Evolutionary conservation across 768 basidiomycete genomes (phyloP).

Genomic region (Daedaleopsis sinensis): DNA sequence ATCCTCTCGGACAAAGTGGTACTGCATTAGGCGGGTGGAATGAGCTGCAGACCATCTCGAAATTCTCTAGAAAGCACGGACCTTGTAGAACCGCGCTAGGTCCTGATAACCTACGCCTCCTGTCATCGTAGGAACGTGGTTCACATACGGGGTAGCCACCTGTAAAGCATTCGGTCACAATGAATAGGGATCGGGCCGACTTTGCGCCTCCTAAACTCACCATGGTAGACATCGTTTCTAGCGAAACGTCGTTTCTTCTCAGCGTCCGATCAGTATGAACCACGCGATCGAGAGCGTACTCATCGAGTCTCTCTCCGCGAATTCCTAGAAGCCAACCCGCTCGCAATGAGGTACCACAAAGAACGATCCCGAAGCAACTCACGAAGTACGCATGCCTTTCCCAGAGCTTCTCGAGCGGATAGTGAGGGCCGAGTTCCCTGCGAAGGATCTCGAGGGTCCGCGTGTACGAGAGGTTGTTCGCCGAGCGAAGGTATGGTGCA

Average conservation of each 20-base stretch:
- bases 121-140: slow-evolving; percentile 47
- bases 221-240: slow-evolving; percentile 49
- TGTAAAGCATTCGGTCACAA: slow-evolving; percentile 11
- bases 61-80: slow-evolving; percentile 9
- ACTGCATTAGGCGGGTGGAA: slow-evolving; percentile 22
- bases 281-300: slow-evolving; percentile 31
- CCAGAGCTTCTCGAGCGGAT: slow-evolving; percentile 49
- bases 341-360: neutral
- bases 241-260: too few relatives aligned
- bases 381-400: slow-evolving; percentile 50
- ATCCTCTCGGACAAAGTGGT: slow-evolving; percentile 40
- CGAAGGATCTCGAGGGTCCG: slow-evolving; percentile 41
- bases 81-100: slow-evolving; percentile 50
- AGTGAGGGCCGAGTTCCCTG: slow-evolving; percentile 44
- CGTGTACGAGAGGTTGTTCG: slow-evolving; percentile 40
- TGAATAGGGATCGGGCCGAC: neutral
- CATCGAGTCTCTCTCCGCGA: slow-evolving; percentile 40
- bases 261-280: too few relatives aligned
- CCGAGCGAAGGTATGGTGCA: slow-evolving; percentile 40
- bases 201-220: slow-evolving; percentile 20
- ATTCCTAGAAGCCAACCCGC: slow-evolving; percentile 32
- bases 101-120: slow-evolving; percentile 48
- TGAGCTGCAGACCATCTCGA: neutral
- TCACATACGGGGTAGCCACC: slow-evolving; percentile 46
- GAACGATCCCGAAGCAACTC: slow-evolving; percentile 2